Conservation (phyloP, 2,329 filamentous ascomycete species). For the Beauveria rudraprayagi region DNA sequence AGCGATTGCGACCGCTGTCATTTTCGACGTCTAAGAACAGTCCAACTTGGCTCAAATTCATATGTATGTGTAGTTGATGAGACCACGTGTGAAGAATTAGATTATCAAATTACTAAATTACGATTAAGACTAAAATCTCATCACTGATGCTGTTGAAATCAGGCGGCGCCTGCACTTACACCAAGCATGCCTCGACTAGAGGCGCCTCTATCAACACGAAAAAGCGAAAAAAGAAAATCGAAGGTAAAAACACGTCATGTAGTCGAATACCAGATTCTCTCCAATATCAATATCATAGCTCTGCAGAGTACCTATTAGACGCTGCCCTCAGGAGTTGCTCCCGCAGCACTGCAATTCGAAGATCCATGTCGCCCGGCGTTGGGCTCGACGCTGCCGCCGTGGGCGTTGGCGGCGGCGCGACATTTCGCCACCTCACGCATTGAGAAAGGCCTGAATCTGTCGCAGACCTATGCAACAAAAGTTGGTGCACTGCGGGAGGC, state of each 20-base stretch:
- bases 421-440: neutral
- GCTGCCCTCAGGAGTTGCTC: neutral
- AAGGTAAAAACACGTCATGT: neutral
- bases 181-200: neutral
- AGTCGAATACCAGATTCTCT: neutral
- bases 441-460: neutral
- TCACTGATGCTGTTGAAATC: neutral
- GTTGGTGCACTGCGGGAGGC: neutral
- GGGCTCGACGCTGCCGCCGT: neutral
- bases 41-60: neutral
- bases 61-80: no score
- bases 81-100: no score
- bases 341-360: neutral
- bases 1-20: neutral
- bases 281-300: neutral
- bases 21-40: no score
- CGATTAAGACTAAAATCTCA: neutral
- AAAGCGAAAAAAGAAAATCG: neutral
- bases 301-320: neutral
- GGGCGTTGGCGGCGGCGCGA: neutral
- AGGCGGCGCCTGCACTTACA: neutral
- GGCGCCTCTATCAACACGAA: neutral
- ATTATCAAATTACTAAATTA: neutral
- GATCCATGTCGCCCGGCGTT: neutral
- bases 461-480: neutral